phyloP scores from a whole-genome alignment of 73 alveolate species.

The Loxodes magnus region DNA sequence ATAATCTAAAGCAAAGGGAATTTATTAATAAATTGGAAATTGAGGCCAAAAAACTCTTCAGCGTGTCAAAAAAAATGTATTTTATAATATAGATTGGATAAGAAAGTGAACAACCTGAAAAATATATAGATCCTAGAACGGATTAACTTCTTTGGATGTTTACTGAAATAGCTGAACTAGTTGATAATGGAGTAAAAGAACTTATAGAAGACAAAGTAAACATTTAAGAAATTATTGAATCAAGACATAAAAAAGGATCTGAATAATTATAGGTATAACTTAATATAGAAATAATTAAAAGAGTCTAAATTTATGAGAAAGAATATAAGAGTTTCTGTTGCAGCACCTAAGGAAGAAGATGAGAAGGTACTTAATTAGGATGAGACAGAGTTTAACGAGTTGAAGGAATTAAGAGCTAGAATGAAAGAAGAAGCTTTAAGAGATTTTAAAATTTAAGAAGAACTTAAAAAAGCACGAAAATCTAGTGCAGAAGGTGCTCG shows the following conservation, averaged over 20 bases:
- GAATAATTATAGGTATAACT: neutral
- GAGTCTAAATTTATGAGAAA: slow-evolving; percentile 1
- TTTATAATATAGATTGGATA: no score
- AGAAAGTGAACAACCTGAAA: no score
- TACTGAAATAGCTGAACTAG: neutral
- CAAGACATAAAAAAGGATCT: neutral
- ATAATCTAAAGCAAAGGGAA: neutral
- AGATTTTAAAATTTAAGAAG: neutral
- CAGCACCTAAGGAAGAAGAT: neutral
- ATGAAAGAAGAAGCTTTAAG: neutral
- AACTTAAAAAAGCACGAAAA: no score
- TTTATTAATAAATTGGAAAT: slow-evolving; percentile 4
- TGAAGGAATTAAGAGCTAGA: neutral
- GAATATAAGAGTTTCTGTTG: neutral
- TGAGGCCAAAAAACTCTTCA: slow-evolving; percentile 8
- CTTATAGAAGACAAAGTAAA: slow-evolving; percentile 1
- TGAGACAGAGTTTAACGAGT: neutral
- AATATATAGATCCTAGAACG: no score
- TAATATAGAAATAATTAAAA: slow-evolving; percentile 3
- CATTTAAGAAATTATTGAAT: neutral
- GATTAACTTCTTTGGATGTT: neutral
- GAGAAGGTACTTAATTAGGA: neutral
- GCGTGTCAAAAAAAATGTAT: no score
- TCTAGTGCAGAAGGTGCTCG: no score
- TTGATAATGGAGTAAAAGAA: neutral